phyloP scores from a whole-genome alignment of 768 basidiomycete genomes.

The Chalciporus chontae region DNA sequence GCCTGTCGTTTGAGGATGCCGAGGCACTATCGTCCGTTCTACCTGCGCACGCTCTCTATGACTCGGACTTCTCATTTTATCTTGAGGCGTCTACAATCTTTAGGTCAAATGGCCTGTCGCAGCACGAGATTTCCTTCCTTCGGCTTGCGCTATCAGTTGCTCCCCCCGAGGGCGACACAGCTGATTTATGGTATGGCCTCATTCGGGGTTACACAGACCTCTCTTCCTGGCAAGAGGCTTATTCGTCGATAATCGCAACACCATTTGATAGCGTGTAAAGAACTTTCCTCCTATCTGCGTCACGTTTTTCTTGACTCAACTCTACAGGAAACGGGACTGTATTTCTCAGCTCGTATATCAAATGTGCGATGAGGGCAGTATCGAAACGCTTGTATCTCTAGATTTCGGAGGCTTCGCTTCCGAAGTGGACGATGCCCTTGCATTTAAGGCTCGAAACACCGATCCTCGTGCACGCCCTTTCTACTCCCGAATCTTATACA shows the following conservation, averaged over 20 bases:
- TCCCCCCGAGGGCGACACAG: conserved; percentile 48
- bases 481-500: conserved; percentile 90
- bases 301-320: conserved; percentile 4
- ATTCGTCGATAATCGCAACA: conserved; percentile 67
- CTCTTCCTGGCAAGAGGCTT: conserved; percentile 83
- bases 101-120: conserved; percentile 50
- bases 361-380: conserved; percentile 89
- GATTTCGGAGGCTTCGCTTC: conserved; percentile 82
- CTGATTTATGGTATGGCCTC: conserved; percentile 75
- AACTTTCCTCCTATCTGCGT: conserved; percentile 7
- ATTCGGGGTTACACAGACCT: conserved; percentile 74
- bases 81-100: conserved; percentile 74
- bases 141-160: conserved; percentile 77
- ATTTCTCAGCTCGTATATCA: conserved; percentile 79
- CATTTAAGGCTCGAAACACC: conserved; percentile 91
- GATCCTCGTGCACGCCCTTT: conserved; percentile 83
- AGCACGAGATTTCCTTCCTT: conserved; percentile 70
- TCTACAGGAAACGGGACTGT: conserved; percentile 71
- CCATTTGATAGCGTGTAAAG: conserved; percentile 81
- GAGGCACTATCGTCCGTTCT: conserved; percentile 61
- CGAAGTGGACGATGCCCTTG: conserved; percentile 83
- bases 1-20: conserved; percentile 55
- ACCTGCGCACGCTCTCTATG: conserved; percentile 51
- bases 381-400: conserved; percentile 72
- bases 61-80: conserved; percentile 72